Percentiles rank a stretch among this genome's conserved stretches.
Evolutionary conservation across 2,329 filamentous ascomycete species (phyloP).

Genomic region (Alternaria burnsii): DNA sequence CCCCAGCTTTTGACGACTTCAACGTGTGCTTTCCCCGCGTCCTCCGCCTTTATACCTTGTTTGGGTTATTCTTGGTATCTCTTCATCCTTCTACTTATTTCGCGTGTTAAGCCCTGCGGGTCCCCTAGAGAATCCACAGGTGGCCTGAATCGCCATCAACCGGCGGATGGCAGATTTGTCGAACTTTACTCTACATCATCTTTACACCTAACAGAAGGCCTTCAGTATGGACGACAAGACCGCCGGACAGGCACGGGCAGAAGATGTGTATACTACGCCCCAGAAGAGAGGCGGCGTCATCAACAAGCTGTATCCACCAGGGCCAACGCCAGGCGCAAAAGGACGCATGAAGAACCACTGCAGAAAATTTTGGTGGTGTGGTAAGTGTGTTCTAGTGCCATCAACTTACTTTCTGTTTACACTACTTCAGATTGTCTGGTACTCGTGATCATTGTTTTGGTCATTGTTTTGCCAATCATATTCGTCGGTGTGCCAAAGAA

Average conservation of each 20-base stretch:
- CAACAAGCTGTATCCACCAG: constrained; percentile 47
- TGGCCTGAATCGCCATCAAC: background rate
- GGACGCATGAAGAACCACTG: constrained; percentile 49
- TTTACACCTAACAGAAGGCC: constrained; percentile 8
- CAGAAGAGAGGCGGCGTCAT: constrained; percentile 42
- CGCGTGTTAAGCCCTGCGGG: background rate
- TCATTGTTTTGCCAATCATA: constrained; percentile 66
- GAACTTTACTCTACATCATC: background rate
- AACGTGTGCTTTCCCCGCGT: constrained; percentile 42
- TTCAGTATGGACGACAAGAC: constrained; percentile 39
- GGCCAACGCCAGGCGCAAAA: constrained; percentile 41
- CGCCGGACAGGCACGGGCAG: constrained; percentile 13
- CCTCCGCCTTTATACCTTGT: constrained; percentile 20
- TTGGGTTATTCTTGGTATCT: constrained; percentile 14
- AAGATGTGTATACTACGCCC: constrained; percentile 29
- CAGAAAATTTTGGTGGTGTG: constrained; percentile 52
- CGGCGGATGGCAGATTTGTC: background rate
- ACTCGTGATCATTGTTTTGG: constrained; percentile 59
- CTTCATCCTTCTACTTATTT: constrained; percentile 10
- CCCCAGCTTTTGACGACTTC: constrained; percentile 18
- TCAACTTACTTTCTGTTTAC: constrained; percentile 8
- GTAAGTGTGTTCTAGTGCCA: constrained; percentile 25
- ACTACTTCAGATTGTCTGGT: constrained; percentile 54
- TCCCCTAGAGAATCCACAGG: background rate
- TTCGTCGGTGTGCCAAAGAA: constrained; percentile 68